These are phyloP conservation scores for Cordyceps sp. DNA, from an alignment of 2,329 filamentous ascomycete species.

Conservation along the genomic window DNA sequence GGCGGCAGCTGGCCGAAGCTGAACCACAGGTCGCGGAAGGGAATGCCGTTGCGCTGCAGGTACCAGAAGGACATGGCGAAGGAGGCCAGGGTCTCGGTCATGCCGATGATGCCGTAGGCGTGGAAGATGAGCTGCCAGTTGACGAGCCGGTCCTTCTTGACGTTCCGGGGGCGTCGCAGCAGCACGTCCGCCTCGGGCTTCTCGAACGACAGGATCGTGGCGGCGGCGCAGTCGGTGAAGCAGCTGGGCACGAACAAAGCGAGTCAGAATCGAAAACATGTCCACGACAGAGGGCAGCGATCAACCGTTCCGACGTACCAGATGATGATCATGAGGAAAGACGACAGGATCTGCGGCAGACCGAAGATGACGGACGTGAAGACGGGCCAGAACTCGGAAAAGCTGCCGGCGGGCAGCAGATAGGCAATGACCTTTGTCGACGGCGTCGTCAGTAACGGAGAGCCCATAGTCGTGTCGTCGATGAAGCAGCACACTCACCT, in stretches of 20 bases:
- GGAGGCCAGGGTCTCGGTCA: constrained; percentile 41
- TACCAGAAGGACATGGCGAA: constrained; percentile 56
- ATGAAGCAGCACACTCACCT: constrained; percentile 18
- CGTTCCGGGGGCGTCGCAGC: constrained; percentile 48
- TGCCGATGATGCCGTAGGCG: constrained; percentile 53
- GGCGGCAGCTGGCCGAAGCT: constrained; percentile 39
- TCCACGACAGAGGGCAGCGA: no score
- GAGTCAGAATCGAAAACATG: no score
- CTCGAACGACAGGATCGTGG: constrained; percentile 61
- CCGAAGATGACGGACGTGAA: constrained; percentile 58
- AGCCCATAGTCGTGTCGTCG: no score
- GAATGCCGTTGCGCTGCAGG: constrained; percentile 42
- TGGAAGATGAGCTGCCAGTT: constrained; percentile 58
- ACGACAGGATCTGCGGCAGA: constrained; percentile 55
- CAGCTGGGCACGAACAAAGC: constrained; percentile 26
- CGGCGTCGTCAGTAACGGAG: neutral
- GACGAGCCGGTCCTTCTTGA: constrained; percentile 55
- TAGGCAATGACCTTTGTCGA: constrained; percentile 35
- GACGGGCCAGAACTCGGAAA: constrained; percentile 61
- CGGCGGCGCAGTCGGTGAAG: constrained; percentile 61
- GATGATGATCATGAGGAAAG: constrained; percentile 56
- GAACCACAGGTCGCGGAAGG: constrained; percentile 51
- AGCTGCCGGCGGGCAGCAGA: constrained; percentile 55
- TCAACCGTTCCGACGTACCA: constrained; percentile 32
- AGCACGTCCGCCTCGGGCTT: constrained; percentile 62